Evolutionary conservation across 2,329 filamentous ascomycete genomes (phyloP), one percentile per base, ranked within the genome.

Genomic region (Aureobasidium mangrovei): DNA sequence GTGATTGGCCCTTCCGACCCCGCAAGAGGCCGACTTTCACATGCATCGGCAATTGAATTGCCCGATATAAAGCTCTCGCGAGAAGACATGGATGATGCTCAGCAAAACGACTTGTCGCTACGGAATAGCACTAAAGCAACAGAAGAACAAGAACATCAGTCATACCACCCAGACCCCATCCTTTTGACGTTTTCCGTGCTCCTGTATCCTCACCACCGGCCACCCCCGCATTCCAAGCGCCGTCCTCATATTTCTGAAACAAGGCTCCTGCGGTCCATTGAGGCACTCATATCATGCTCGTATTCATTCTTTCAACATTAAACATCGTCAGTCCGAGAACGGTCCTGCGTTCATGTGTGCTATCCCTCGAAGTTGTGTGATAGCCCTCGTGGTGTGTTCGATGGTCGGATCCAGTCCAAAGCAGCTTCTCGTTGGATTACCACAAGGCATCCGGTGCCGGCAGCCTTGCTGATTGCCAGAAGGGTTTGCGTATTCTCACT

Each of bases 321-420:
- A 39, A 5, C 12, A 18, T 51, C 47, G 38, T 51, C 36, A 28
- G 33, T 18, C 18, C 18, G 9, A 12, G 38, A 51, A 41, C 47
- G 47, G 10, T 51, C 47, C 47, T 41, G 47, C 47, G 47, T 51
- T 33, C 47, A 8, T 32, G 5, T 9, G 40, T n/a, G 28, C 5
- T 12, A n/a, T 51, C 9, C 5, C 28, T 33, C 38, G 1, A 27
- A 6, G 2, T n/a, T 31, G 38, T 32, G 36, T 28, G 29, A 41
- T n/a, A 27, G 18, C 18, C 18, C 18, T 18, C 18, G 18, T 18
- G 8, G 8, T 40, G 36, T 24, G 26, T 28, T 28, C 28, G 32
- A 18, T 40, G 27, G 28, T 9, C 12, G 7, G n/a, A 39, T 6
- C 8, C 9, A 8, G 4, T 32, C 28, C 3, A 26, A 31, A 10